Conservation (phyloP, 805 yeast genomes). For the Blastobotrys americana region DNA sequence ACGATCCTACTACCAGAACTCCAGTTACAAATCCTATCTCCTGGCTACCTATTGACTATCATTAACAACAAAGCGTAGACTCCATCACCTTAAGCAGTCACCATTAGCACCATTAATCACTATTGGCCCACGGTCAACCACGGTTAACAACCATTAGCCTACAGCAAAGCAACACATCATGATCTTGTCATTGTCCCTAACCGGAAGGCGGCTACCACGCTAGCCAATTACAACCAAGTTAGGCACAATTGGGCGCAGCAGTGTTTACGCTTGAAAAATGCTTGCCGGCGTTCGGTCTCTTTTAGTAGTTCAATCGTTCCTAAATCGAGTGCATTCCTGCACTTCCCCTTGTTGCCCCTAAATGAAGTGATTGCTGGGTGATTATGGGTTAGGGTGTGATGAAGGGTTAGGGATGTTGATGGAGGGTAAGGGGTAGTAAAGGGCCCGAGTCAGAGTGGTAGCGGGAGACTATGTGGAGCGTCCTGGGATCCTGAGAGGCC, state of each 20-base stretch:
- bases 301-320: neutral
- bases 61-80: no score
- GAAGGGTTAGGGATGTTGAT: neutral
- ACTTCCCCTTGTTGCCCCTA: slow-evolving; percentile 1
- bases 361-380: neutral
- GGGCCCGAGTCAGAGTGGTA: neutral
- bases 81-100: no score
- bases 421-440: neutral
- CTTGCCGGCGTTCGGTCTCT: neutral
- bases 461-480: neutral
- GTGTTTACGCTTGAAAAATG: neutral
- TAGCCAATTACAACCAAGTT: neutral
- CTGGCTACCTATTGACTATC: no score
- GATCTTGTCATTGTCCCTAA: no score
- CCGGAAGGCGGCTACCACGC: no score
- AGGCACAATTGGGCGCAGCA: neutral
- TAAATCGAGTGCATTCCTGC: slow-evolving; percentile 4
- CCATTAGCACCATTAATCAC: no score
- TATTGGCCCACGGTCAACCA: no score
- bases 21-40: no score
- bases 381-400: neutral
- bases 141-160: no score
- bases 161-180: no score
- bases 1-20: no score
- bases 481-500: neutral